Conservation (phyloP, 371 early-diverging fungal species). For the Apophysomyces trapeziformis region DNA sequence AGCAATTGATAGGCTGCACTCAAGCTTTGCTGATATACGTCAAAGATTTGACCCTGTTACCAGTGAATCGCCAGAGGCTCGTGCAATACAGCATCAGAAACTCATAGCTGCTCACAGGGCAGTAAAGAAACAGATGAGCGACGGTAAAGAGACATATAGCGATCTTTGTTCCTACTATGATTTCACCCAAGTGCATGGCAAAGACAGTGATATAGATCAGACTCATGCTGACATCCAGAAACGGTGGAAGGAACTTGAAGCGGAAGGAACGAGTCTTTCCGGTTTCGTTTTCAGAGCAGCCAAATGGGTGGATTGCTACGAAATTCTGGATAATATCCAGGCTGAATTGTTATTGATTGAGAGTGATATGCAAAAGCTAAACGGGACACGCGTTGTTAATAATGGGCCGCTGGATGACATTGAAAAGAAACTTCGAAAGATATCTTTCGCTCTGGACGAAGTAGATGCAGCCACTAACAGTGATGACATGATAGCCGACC, state of each 20-base stretch:
- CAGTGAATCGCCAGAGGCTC: slow-evolving; percentile 10
- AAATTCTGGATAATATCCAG: slow-evolving; percentile 17
- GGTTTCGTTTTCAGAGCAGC: slow-evolving; percentile 8
- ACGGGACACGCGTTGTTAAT: background rate
- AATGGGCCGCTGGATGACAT: slow-evolving; percentile 3
- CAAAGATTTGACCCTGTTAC: slow-evolving; percentile 16
- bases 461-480: slow-evolving; percentile 14
- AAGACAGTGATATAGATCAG: slow-evolving; percentile 15
- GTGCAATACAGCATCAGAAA: slow-evolving; percentile 22
- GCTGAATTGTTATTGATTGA: slow-evolving; percentile 12
- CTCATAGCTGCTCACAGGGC: slow-evolving; percentile 29
- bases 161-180: slow-evolving; percentile 43
- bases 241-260: slow-evolving; percentile 31
- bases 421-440: slow-evolving; percentile 21
- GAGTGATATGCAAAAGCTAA: slow-evolving; percentile 18
- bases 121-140: slow-evolving; percentile 30
- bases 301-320: slow-evolving; percentile 24
- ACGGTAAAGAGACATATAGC: slow-evolving; percentile 48
- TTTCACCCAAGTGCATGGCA: slow-evolving; percentile 35
- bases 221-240: slow-evolving; percentile 25
- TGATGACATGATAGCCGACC: slow-evolving; percentile 23
- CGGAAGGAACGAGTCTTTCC: slow-evolving; percentile 13
- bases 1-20: slow-evolving; percentile 12
- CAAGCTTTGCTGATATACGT: slow-evolving; percentile 5
- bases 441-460: slow-evolving; percentile 18